Evolutionary conservation across 495 filamentous ascomycete genomes (phyloP), one percentile per base, ranked within the genome.

Genomic region (Hypoxylon crocopeplum): DNA sequence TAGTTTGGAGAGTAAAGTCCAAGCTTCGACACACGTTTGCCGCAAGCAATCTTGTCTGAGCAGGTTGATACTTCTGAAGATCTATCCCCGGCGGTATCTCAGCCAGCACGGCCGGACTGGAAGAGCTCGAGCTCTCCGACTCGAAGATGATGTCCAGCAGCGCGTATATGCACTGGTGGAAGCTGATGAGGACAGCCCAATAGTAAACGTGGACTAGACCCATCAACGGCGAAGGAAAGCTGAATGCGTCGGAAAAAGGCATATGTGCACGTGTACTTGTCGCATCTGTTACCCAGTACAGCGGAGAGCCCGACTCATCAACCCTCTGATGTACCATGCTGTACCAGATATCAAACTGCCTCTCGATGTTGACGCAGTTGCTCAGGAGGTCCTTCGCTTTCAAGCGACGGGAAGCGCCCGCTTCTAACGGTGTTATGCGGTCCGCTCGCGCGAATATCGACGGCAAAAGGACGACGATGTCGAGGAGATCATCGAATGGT

Each of bases 401-500:
- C 19, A 72, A 46, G 1, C 69, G 70, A 27, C 75, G 72, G 8
- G 67, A 38, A 1, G 64, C 13, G 3, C 65, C 72, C n/a, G 62
- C 62, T 2, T 69, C 59, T 33, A 66, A 62, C 16, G 54, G 38
- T 5, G 64, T 33, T 42, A 76, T 69, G 13, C 59, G 65, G 41
- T 77, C 76, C 0, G 69, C 65, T 12, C 70, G 72, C 11, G 64
- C 62, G 38, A 72, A 69, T 33, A 78, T 60, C 5, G 68, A 59
- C 1, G 78, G 77, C 5, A 81, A 48, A 1, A 71, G 57, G 21
- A 69, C 66, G 17, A 75, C 59, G 44, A 72, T 69, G 52, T 79
- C 77, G 51, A 81, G 62, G 12, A 81, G 68, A 16, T 63, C 62
- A 53, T 81, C 78, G 24, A 81, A 62, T 38, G 63, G 34, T 22